Conservation (phyloP, 441 rosid genomes). For the Geranium incanum region DNA sequence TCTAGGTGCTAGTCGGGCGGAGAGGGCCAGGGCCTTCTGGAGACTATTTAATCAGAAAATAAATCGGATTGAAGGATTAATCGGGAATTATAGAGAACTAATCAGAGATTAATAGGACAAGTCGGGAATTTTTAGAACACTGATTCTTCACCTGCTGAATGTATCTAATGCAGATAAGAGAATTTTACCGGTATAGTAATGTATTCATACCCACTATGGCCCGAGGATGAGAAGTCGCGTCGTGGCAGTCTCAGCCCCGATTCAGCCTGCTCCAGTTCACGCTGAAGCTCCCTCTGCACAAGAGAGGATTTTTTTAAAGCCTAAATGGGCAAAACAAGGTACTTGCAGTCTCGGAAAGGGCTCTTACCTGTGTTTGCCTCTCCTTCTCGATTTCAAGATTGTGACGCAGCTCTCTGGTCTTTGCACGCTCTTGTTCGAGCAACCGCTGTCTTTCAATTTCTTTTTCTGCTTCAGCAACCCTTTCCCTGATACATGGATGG, state of each 20-base stretch:
- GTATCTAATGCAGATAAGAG: neutral
- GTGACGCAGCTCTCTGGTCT: constrained; percentile 67
- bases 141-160: neutral
- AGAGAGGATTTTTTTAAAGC: neutral
- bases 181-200: neutral
- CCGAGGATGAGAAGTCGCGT: constrained; percentile 53
- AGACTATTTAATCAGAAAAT: too few species aligned
- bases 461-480: constrained; percentile 63
- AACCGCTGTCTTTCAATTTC: constrained; percentile 69
- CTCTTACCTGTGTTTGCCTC: constrained; percentile 63
- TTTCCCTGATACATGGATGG: constrained; percentile 36
- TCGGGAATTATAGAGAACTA: too few species aligned
- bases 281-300: constrained; percentile 76
- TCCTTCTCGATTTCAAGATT: constrained; percentile 83
- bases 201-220: constrained; percentile 44
- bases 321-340: too few species aligned
- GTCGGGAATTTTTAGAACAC: too few species aligned
- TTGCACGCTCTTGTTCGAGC: constrained; percentile 68
- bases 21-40: too few species aligned
- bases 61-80: too few species aligned
- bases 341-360: neutral
- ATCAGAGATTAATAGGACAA: too few species aligned
- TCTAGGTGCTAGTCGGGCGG: too few species aligned
- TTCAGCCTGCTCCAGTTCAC: constrained; percentile 79
- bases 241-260: constrained; percentile 60